Conservation (phyloP, 192 early-diverging fungal genomes). For the Podila verticillata region DNA sequence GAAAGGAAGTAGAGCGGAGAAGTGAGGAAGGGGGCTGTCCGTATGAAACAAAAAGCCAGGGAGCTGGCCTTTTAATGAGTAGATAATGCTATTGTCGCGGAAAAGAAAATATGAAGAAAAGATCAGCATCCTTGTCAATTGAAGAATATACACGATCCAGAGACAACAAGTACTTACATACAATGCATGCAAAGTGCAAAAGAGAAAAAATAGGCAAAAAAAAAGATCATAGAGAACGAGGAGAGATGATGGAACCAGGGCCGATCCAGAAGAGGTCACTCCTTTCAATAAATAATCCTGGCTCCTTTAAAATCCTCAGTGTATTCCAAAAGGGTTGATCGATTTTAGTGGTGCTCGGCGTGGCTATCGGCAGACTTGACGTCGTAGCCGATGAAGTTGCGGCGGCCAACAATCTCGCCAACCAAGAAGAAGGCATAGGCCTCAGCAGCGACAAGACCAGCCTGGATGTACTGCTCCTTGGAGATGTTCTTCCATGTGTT, state of each 20-base stretch:
- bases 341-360: slow-evolving; percentile 5
- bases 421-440: slow-evolving; percentile 61
- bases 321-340: too few relatives aligned
- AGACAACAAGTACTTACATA: not conserved
- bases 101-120: too few relatives aligned
- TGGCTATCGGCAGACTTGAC: slow-evolving; percentile 39
- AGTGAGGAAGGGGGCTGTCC: slow-evolving; percentile 3
- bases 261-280: not conserved
- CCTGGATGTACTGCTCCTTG: slow-evolving; percentile 48
- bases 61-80: not conserved
- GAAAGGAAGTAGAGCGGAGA: not conserved
- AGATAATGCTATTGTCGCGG: too few relatives aligned
- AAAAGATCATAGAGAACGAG: not conserved
- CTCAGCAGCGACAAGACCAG: slow-evolving; percentile 56
- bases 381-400: slow-evolving; percentile 63
- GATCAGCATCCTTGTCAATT: too few relatives aligned
- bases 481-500: slow-evolving; percentile 42
- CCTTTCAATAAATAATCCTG: not conserved
- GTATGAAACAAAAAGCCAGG: slow-evolving; percentile 4
- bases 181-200: slow-evolving; percentile 3
- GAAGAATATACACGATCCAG: too few relatives aligned
- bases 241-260: not conserved
- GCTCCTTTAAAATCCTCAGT: too few relatives aligned
- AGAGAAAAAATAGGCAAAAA: not conserved
- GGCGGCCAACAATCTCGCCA: slow-evolving; percentile 64